Conservation (phyloP, 2,329 filamentous ascomycete species). For the Leptographium wingfieldii region DNA sequence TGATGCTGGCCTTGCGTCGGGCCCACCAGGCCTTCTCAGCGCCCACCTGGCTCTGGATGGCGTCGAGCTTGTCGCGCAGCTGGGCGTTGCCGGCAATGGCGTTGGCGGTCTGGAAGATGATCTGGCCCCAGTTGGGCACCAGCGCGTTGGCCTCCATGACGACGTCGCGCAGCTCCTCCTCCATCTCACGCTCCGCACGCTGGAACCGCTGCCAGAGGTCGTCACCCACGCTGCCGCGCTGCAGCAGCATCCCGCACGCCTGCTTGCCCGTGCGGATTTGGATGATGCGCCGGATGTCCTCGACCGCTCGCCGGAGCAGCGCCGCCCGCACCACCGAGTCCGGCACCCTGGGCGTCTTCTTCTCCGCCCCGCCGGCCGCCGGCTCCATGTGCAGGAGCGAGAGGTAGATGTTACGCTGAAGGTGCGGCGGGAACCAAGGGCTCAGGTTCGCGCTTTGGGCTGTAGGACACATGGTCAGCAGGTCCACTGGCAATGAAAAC, state of each 20-base stretch:
- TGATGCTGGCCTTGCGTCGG: slow-evolving; percentile 61
- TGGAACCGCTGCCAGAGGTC: slow-evolving; percentile 89
- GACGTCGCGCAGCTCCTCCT: slow-evolving; percentile 88
- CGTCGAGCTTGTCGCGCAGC: slow-evolving; percentile 61
- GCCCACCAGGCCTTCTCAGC: slow-evolving; percentile 90
- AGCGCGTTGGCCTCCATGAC: slow-evolving; percentile 93
- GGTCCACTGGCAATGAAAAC: no score
- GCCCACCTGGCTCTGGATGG: slow-evolving; percentile 57
- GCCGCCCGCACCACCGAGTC: slow-evolving; percentile 81
- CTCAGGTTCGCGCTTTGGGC: slow-evolving; percentile 72
- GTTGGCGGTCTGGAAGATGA: slow-evolving; percentile 94
- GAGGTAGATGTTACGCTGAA: slow-evolving; percentile 89
- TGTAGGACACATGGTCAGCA: slow-evolving; percentile 19
- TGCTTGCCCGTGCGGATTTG: slow-evolving; percentile 81
- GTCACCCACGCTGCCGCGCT: slow-evolving; percentile 87
- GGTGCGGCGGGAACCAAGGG: slow-evolving; percentile 86
- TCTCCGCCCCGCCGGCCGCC: slow-evolving; percentile 24
- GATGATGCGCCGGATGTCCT: slow-evolving; percentile 87
- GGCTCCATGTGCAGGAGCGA: slow-evolving; percentile 72
- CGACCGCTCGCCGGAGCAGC: slow-evolving; percentile 74
- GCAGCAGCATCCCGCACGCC: slow-evolving; percentile 69
- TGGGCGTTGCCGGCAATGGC: slow-evolving; percentile 81
- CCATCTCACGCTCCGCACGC: slow-evolving; percentile 92
- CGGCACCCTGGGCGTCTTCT: slow-evolving; percentile 56
- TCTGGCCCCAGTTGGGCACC: slow-evolving; percentile 76